Conservation (phyloP, 192 early-diverging fungal genomes). For the Gorgonomyces haynaldii region DNA sequence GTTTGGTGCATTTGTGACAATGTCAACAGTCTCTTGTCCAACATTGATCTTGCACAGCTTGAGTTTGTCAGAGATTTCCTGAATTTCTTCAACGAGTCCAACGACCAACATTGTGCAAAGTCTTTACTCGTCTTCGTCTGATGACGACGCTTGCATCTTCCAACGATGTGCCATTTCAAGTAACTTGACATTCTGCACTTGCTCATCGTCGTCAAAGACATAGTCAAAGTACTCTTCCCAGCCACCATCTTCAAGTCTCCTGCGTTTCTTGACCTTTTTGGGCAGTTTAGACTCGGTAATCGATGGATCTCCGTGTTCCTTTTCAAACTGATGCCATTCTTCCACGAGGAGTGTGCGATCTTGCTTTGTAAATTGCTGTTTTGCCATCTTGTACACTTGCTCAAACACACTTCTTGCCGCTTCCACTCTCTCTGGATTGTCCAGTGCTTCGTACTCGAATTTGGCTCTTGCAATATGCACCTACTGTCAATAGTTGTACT, state of each 20-base stretch:
- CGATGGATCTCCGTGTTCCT: conserved; percentile 33
- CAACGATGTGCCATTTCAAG: conserved; percentile 84
- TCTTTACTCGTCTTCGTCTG: conserved; percentile 17
- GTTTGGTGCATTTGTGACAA: conserved; percentile 1
- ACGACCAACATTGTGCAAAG: neutral
- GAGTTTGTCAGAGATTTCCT: neutral
- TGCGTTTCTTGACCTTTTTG: conserved; percentile 79
- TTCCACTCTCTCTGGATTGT: conserved; percentile 32
- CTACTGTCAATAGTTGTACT: conserved; percentile 40
- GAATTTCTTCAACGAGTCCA: neutral
- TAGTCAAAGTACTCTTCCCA: conserved; percentile 99
- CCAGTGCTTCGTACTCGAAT: conserved; percentile 65
- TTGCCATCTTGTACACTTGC: conserved; percentile 58
- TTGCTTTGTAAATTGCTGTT: conserved; percentile 61
- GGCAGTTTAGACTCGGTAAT: conserved; percentile 71
- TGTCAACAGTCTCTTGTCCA: neutral
- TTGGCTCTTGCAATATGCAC: conserved; percentile 87
- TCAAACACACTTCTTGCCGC: conserved; percentile 67
- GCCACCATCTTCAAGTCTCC: conserved; percentile 48
- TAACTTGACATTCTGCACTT: conserved; percentile 77
- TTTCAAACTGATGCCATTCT: conserved; percentile 82
- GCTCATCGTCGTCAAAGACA: conserved; percentile 94
- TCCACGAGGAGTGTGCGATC: conserved; percentile 84
- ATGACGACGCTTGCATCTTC: conserved; percentile 29
- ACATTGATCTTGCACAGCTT: neutral